phyloP scores from a whole-genome alignment of 805 yeast genomes.

The Starmerella bombi region DNA sequence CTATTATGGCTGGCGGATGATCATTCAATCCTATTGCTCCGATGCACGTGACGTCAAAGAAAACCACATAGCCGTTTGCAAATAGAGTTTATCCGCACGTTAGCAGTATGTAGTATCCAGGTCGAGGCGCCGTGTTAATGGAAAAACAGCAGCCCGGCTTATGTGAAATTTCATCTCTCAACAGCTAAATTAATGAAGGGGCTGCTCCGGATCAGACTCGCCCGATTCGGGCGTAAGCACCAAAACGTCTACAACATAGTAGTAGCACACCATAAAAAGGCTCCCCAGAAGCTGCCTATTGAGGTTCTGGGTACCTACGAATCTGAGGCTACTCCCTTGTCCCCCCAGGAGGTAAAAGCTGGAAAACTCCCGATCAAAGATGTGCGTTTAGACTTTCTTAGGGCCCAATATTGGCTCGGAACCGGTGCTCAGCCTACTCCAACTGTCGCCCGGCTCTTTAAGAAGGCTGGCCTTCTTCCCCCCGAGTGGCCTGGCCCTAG shows the following conservation, averaged over 20 bases:
- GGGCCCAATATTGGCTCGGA: constrained; percentile 93
- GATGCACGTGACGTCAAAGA: no score
- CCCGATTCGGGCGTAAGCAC: constrained; percentile 82
- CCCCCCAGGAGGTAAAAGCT: constrained; percentile 43
- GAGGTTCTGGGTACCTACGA: constrained; percentile 92
- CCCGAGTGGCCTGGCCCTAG: constrained; percentile 28
- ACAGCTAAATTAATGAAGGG: constrained; percentile 39
- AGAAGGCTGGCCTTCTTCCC: constrained; percentile 52
- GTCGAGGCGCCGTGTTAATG: neutral
- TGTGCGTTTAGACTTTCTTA: constrained; percentile 67
- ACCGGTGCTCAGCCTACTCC: constrained; percentile 93
- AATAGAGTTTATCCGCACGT: no score
- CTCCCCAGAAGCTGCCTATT: constrained; percentile 77
- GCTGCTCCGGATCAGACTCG: constrained; percentile 72
- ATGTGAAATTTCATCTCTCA: constrained; percentile 1
- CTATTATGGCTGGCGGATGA: no score
- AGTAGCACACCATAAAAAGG: constrained; percentile 54
- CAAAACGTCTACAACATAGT: constrained; percentile 87
- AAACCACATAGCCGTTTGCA: no score
- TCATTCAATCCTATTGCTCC: no score
- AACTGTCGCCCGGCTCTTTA: constrained; percentile 60
- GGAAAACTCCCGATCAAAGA: constrained; percentile 60
- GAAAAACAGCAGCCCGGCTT: no score
- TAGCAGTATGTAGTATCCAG: neutral
- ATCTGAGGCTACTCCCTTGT: constrained; percentile 61